A percentile compares a stretch with the other conserved stretches of the same genome.
These are phyloP conservation scores for Cardamine resedifolia DNA, from an alignment of 345 rosid genomes.

Conservation along the genomic window DNA sequence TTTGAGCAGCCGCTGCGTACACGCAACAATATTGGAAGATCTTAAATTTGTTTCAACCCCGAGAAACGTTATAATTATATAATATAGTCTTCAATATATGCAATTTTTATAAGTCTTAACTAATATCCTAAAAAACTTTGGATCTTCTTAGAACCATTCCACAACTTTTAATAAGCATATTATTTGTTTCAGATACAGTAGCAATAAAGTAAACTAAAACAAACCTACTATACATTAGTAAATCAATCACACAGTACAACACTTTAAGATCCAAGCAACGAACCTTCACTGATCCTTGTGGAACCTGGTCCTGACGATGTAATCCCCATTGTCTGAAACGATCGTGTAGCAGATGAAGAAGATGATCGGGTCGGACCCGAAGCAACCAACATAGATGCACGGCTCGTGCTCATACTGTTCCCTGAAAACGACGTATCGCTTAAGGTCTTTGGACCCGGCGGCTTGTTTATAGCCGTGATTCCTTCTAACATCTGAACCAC, in stretches of 20 bases:
- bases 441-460: slow-evolving; percentile 47
- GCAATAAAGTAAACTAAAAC: background rate
- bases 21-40: slow-evolving; percentile 22
- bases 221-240: background rate
- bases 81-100: background rate
- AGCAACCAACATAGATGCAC: slow-evolving; percentile 44
- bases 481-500: slow-evolving; percentile 72
- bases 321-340: slow-evolving; percentile 43
- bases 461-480: slow-evolving; percentile 43
- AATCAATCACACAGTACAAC: slow-evolving; percentile 1
- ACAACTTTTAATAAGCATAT: slow-evolving; percentile 10
- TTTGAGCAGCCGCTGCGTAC: no score
- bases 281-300: slow-evolving; percentile 39
- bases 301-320: slow-evolving; percentile 44
- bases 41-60: slow-evolving; percentile 5
- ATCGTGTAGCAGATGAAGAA: slow-evolving; percentile 42
- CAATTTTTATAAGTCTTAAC: background rate
- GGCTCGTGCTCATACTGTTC: slow-evolving; percentile 43
- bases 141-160: background rate
- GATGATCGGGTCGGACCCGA: slow-evolving; percentile 52
- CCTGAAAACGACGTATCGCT: slow-evolving; percentile 37
- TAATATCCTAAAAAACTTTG: background rate
- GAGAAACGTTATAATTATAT: background rate
- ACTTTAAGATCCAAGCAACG: slow-evolving; percentile 33
- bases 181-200: background rate